phyloP scores from a whole-genome alignment of 495 filamentous ascomycete species.

The Apiosordaria backusii region DNA sequence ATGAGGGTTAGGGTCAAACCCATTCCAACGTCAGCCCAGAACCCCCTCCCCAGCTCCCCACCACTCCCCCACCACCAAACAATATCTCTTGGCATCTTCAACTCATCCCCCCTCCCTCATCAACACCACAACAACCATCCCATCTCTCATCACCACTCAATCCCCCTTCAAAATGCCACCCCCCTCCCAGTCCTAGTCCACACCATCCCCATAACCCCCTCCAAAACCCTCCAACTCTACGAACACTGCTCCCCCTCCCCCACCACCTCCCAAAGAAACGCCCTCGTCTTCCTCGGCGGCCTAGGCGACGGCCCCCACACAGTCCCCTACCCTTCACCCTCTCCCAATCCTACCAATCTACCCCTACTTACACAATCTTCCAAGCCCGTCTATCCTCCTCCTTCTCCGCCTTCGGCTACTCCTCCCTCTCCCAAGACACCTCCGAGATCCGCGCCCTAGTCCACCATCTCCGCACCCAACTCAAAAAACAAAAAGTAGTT shows the following conservation, averaged over 20 bases:
- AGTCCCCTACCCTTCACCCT: constrained; percentile 62
- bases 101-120: not conserved
- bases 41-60: not conserved
- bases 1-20: not conserved
- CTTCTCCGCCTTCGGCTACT: constrained; percentile 70
- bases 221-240: constrained; percentile 13
- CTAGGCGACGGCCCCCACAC: constrained; percentile 76
- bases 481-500: constrained; percentile 59
- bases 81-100: not conserved
- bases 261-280: constrained; percentile 45
- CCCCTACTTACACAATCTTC: constrained; percentile 37
- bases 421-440: constrained; percentile 65
- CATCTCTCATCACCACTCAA: not conserved
- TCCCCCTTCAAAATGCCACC: not conserved
- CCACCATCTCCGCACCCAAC: constrained; percentile 55
- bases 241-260: constrained; percentile 8
- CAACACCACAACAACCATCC: not conserved
- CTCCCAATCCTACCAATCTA: constrained; percentile 57
- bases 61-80: not conserved
- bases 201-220: constrained; percentile 7
- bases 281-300: constrained; percentile 79
- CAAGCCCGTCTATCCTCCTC: constrained; percentile 47
- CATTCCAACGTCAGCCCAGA: not conserved
- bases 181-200: constrained; percentile 16
- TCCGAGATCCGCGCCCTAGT: constrained; percentile 69